phyloP scores from a whole-genome alignment of 371 early-diverging fungal species.

The Zychaea mexicana region DNA sequence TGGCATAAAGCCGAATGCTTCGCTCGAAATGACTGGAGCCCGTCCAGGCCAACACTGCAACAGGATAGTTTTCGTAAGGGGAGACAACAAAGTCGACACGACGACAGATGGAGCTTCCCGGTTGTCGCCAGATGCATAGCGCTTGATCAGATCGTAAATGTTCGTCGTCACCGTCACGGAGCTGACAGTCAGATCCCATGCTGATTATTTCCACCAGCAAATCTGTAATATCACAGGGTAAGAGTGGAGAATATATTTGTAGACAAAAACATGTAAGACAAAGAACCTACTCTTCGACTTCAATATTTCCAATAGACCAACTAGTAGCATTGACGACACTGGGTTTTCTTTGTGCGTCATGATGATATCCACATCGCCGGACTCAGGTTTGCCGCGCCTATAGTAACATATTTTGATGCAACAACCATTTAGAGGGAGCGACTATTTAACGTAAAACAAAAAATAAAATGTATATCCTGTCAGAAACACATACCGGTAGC shows the following conservation, averaged over 20 bases:
- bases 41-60: slow-evolving; percentile 27
- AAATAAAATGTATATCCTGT: too few species aligned
- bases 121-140: slow-evolving; percentile 20
- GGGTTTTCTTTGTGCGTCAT: slow-evolving; percentile 17
- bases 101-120: slow-evolving; percentile 10
- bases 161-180: slow-evolving; percentile 7
- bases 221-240: background rate
- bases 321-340: background rate
- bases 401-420: background rate
- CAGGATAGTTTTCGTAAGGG: slow-evolving; percentile 17
- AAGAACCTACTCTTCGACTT: slow-evolving; percentile 1
- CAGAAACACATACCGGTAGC: slow-evolving; percentile 20
- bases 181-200: slow-evolving; percentile 14
- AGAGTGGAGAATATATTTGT: background rate
- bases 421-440: too few species aligned
- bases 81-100: slow-evolving; percentile 24
- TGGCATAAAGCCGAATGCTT: slow-evolving; percentile 20
- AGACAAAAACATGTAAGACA: background rate
- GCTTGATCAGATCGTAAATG: slow-evolving; percentile 18
- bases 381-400: slow-evolving; percentile 17
- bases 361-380: slow-evolving; percentile 26
- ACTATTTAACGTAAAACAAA: too few species aligned
- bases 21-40: slow-evolving; percentile 26
- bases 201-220: slow-evolving; percentile 13
- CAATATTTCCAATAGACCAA: slow-evolving; percentile 8